Conservation (phyloP, 2,329 filamentous ascomycete species). For the Cladosporium sp. region DNA sequence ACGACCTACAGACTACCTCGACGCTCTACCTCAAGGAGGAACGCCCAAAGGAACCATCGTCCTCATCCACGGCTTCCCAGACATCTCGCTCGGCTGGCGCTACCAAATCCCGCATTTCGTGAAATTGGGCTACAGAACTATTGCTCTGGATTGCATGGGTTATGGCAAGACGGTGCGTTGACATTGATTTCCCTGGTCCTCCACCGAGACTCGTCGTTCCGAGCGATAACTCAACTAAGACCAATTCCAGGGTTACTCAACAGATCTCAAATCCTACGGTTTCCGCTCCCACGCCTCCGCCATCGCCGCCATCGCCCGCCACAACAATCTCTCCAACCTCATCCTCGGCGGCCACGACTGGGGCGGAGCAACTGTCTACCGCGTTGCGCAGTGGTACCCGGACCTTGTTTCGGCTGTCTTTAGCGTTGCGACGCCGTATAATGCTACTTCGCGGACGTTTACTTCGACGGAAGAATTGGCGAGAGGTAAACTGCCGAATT, state of each 20-base stretch:
- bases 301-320: conserved; percentile 65
- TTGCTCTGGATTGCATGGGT: conserved; percentile 82
- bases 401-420: conserved; percentile 71
- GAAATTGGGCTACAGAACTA: conserved; percentile 68
- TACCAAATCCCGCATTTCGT: conserved; percentile 78
- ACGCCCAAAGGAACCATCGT: conserved; percentile 47
- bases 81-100: conserved; percentile 80
- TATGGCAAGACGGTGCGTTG: conserved; percentile 67
- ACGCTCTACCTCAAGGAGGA: conserved; percentile 19
- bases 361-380: conserved; percentile 75
- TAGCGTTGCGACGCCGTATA: conserved; percentile 74
- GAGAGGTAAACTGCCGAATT: conserved; percentile 54
- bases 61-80: conserved; percentile 67
- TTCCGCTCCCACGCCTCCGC: conserved; percentile 71
- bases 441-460: conserved; percentile 23
- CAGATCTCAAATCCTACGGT: conserved; percentile 56
- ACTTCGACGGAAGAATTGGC: not conserved
- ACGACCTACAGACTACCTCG: conserved; percentile 43
- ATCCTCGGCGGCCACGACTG: conserved; percentile 92
- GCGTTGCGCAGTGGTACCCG: conserved; percentile 69
- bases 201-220: no score
- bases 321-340: conserved; percentile 55
- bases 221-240: no score
- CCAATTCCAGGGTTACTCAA: conserved; percentile 18
- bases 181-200: no score